phyloP scores from a whole-genome alignment of 352 stramenopile genomes.

The Phytopythium oedochilum region DNA sequence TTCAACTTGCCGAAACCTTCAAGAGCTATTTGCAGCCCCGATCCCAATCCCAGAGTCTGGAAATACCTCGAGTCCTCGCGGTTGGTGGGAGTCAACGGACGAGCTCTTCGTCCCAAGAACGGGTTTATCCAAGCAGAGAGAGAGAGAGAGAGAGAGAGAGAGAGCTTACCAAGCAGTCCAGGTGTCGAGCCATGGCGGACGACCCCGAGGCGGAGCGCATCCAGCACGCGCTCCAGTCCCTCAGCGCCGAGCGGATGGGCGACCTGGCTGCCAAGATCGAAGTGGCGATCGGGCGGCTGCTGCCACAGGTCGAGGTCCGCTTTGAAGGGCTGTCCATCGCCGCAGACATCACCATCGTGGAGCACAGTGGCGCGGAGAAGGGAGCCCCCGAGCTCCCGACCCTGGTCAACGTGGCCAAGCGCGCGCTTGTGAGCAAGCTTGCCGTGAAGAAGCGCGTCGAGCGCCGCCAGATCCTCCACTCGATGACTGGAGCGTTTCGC shows the following conservation, averaged over 20 bases:
- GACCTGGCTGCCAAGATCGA: slow-evolving; percentile 7
- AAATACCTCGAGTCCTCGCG: too few species aligned
- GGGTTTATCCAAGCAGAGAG: too few species aligned
- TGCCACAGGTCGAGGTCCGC: slow-evolving; percentile 32
- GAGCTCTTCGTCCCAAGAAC: background rate
- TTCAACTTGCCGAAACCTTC: background rate
- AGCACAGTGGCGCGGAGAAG: background rate
- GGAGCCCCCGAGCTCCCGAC: slow-evolving; percentile 13
- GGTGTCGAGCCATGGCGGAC: background rate
- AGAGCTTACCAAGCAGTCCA: too few species aligned
- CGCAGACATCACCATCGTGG: slow-evolving; percentile 8
- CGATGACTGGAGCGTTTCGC: slow-evolving; percentile 17
- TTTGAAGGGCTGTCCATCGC: slow-evolving; percentile 19
- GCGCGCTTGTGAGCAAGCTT: slow-evolving; percentile 5
- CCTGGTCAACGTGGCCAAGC: slow-evolving; percentile 12
- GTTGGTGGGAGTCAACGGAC: too few species aligned
- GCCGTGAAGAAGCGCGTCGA: slow-evolving; percentile 13
- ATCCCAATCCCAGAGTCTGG: background rate
- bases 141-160: too few species aligned
- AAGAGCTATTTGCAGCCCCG: background rate
- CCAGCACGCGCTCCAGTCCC: background rate
- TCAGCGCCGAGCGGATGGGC: background rate
- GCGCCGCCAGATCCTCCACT: slow-evolving; percentile 16
- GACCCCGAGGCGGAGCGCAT: slow-evolving; percentile 1
- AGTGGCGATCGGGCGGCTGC: slow-evolving; percentile 3